Evolutionary conservation across 257 asterid genomes (phyloP), one percentile per base, ranked within the genome.

Genomic region (Nemophila menziesii): DNA sequence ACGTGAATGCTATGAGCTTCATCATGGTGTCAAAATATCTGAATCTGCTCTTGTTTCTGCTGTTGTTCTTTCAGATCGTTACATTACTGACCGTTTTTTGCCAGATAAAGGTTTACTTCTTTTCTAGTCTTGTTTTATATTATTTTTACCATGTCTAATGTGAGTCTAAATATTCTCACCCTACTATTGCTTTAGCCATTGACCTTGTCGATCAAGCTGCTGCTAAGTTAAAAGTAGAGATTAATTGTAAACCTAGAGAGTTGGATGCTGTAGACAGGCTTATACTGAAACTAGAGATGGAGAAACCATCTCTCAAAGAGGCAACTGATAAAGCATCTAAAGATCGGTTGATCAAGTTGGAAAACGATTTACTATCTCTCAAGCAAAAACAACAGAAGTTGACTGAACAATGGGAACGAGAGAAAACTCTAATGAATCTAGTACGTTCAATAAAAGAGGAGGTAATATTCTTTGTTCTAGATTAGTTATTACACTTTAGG

Each of bases 131-230:
- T 5, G 36, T 7, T 29, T 52, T 36, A 8, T 15, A 44, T 44
- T 13, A 24, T 16, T 54, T 10, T 17, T 20, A n/a, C 17, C 7
- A 15, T 12, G 34, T 46, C 49, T 16, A 43, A 44, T 48, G 21
- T 15, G 42, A 2, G 46, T 51, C 20, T 45, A 29, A 29, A 29
- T 29, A 13, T 29, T 29, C 7, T n/a, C 36, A n/a, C n/a, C n/a
- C 0, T 63, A 52, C 26, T 52, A 13, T 55, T 54, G 58, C 45
- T 66, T 66, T 92, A 87, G 97, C 95, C 44, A 87, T 87, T 61
- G 97, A 87, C 65, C 69, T 86, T 33, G 97, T 86, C 13, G 97
- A 86, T 48, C 94, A 86, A 73, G 93, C 97, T 22, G 97, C 97
- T 52, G 97, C 97, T 37, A 86, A 82, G 59, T 62, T 86, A 69